Evolutionary conservation across 495 filamentous ascomycete species (phyloP), one percentile per base, ranked within the genome.

Genomic region (Trichoderma virens): DNA sequence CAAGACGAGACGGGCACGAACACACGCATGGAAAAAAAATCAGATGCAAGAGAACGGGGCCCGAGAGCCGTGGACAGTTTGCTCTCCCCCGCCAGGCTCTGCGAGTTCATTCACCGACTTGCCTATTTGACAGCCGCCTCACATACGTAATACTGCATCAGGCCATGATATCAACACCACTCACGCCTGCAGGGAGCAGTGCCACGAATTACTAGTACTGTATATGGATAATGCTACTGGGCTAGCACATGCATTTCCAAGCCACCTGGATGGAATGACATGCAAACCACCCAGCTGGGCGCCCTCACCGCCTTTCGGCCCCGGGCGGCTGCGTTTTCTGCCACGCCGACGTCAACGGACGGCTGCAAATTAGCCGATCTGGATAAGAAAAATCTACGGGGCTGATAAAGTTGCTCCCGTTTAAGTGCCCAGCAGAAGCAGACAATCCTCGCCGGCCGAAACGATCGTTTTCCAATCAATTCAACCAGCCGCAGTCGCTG

Each of bases 301-400:
- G 20, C 8, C 5, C 51, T 56, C 14, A 56, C 51, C 51, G 51
- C 51, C 51, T 56, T 56, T 56, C 51, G 51, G 51, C 51, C 51
- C 51, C 14, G 51, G 7, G 51, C 51, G 23, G 51, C 51, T 30
- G 23, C 43, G 23, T 27, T 56, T 27, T 27, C 23, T 28, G 25
- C 20, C 20, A 14, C 20, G 3, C 47, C 4, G 23, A 27, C 23
- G 20, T 54, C 47, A 54, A 54, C 20, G 43, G 43, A 20, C n/a
- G 20, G 23, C 9, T 56, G 51, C 13, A 7, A 56, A 27, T 56
- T 56, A 56, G 51, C 51, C 51, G 23, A 56, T 56, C 23, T 27
- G 23, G 51, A 56, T 28, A 56, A 56, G 27, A 56, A 56, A 56
- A 56, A 56, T 56, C 27, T 28, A 28, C 51, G 51, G 51, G 27